Evolutionary conservation across 1,284 basidiomycete genomes (phyloP).

Genomic region (Trichosporon ovoides): DNA sequence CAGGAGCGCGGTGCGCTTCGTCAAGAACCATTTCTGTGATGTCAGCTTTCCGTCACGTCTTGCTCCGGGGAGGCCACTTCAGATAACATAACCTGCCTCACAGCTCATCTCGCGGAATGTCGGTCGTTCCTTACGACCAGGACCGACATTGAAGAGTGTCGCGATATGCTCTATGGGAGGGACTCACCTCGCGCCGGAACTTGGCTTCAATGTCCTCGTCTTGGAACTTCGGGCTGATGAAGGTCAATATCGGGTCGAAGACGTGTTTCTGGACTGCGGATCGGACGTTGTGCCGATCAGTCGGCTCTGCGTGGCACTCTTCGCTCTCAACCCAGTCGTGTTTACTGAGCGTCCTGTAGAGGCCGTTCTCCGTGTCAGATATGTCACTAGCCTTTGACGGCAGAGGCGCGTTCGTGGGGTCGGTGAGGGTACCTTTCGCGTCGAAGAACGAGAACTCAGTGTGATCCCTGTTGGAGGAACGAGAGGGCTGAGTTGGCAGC

Average conservation of each 20-base stretch:
- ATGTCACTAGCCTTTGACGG: background rate
- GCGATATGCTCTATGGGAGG: too few relatives aligned
- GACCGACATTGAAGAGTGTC: too few relatives aligned
- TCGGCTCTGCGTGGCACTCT: too few relatives aligned
- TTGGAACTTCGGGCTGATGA: constrained; percentile 28
- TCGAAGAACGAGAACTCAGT: background rate
- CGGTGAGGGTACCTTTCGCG: background rate
- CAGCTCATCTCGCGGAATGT: too few relatives aligned
- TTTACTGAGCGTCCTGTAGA: background rate
- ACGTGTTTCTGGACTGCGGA: background rate
- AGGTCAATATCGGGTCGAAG: background rate
- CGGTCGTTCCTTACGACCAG: too few relatives aligned
- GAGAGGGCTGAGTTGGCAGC: background rate
- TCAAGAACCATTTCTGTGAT: constrained; percentile 27
- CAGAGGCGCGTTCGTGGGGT: background rate
- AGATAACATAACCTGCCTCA: too few relatives aligned
- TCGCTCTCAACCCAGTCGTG: background rate
- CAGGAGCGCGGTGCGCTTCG: constrained; percentile 14
- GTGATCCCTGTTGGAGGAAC: background rate
- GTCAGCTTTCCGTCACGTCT: background rate
- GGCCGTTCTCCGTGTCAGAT: background rate
- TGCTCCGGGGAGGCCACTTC: too few relatives aligned
- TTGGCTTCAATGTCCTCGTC: constrained; percentile 40
- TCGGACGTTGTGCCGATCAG: background rate
- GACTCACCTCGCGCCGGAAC: constrained; percentile 40